phyloP scores from a whole-genome alignment of 108 stramenopile species.

The Fistulifera pelliculosa region DNA sequence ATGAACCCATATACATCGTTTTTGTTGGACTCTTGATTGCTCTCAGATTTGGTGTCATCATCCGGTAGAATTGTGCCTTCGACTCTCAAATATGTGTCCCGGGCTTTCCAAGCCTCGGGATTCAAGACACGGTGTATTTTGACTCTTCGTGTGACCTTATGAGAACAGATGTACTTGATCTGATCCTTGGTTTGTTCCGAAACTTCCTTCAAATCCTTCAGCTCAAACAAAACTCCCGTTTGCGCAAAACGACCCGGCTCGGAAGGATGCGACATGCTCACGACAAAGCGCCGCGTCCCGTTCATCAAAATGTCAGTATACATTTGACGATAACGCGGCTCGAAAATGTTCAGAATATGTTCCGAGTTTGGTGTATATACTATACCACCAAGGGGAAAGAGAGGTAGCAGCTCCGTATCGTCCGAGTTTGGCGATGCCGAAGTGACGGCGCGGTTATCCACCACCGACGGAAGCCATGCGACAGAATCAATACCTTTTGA shows the following conservation, averaged over 20 bases:
- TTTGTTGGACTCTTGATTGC: slow-evolving; percentile 13
- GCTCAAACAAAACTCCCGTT: slow-evolving; percentile 67
- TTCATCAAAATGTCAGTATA: slow-evolving; percentile 86
- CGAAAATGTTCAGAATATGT: slow-evolving; percentile 83
- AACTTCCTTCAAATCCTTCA: slow-evolving; percentile 82
- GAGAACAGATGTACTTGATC: slow-evolving; percentile 86
- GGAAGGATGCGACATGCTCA: slow-evolving; percentile 63
- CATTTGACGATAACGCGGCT: slow-evolving; percentile 87
- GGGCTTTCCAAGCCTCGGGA: slow-evolving; percentile 57
- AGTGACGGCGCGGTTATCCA: slow-evolving; percentile 11
- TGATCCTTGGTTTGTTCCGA: slow-evolving; percentile 70
- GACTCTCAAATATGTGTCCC: slow-evolving; percentile 70
- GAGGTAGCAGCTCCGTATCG: slow-evolving; percentile 54
- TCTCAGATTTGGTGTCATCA: slow-evolving; percentile 24
- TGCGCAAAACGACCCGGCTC: slow-evolving; percentile 69
- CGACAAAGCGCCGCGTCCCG: slow-evolving; percentile 75
- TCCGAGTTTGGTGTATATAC: slow-evolving; percentile 86
- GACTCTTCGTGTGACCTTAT: slow-evolving; percentile 73
- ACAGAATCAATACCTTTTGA: slow-evolving; percentile 65
- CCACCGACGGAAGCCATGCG: slow-evolving; percentile 68
- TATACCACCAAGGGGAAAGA: slow-evolving; percentile 78
- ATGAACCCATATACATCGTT: slow-evolving; percentile 25
- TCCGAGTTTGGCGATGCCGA: not conserved
- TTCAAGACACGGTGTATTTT: slow-evolving; percentile 61
- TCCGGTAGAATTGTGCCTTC: slow-evolving; percentile 71